Conservation (phyloP, 306 rosid species). For the Psophocarpus tetragonolobus region DNA sequence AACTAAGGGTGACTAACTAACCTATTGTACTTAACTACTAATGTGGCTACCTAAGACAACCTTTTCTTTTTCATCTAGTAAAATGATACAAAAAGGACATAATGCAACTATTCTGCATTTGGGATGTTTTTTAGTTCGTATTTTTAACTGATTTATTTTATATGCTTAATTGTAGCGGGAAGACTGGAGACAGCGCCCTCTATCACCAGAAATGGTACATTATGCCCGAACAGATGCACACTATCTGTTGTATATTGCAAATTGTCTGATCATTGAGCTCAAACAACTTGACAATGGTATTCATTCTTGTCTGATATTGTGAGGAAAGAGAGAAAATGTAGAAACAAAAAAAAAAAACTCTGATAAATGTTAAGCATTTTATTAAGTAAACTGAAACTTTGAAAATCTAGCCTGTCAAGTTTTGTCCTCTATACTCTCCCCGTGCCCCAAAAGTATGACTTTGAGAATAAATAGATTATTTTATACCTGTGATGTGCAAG, state of each 20-base stretch:
- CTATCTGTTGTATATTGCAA: conserved; percentile 82
- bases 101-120: conserved; percentile 7
- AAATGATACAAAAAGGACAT: background rate
- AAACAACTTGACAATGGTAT: conserved; percentile 66
- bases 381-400: conserved; percentile 6
- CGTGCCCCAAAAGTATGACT: background rate
- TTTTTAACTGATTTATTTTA: conserved; percentile 12
- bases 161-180: conserved; percentile 68
- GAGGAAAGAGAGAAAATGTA: conserved; percentile 14
- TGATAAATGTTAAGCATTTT: conserved; percentile 11
- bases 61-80: background rate
- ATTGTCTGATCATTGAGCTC: conserved; percentile 67
- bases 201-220: conserved; percentile 76
- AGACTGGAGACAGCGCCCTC: conserved; percentile 98
- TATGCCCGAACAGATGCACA: conserved; percentile 96
- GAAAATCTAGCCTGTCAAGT: background rate
- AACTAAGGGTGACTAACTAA: background rate
- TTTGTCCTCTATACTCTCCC: conserved; percentile 1
- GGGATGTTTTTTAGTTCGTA: background rate
- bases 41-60: background rate
- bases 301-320: conserved; percentile 40
- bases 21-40: background rate
- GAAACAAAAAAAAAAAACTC: background rate
- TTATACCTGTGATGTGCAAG: conserved; percentile 3
- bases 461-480: background rate